These are phyloP conservation scores for Teratosphaeria viscida DNA, from an alignment of 2,329 filamentous ascomycete genomes.

Conservation along the genomic window DNA sequence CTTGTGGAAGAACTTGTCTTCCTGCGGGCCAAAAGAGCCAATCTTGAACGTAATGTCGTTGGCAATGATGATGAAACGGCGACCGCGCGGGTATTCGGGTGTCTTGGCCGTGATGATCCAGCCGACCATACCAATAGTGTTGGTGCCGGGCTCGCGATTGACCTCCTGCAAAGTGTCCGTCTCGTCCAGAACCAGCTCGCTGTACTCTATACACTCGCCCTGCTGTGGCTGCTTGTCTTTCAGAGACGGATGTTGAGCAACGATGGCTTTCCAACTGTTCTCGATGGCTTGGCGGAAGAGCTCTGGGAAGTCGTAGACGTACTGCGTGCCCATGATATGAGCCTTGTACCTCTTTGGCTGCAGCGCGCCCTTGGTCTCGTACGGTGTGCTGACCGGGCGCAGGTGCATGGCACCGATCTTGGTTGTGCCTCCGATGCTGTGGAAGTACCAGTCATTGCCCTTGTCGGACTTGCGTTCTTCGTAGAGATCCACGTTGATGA, in stretches of 20 bases:
- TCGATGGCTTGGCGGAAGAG: constrained; percentile 96
- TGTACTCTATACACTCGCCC: constrained; percentile 89
- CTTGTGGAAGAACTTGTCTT: constrained; percentile 98
- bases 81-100: constrained; percentile 85
- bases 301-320: constrained; percentile 99
- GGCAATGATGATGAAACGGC: constrained; percentile 90
- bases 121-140: constrained; percentile 95
- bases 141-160: constrained; percentile 86
- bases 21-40: constrained; percentile 89
- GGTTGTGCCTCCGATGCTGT: constrained; percentile 88
- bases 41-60: constrained; percentile 99
- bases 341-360: constrained; percentile 99
- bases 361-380: constrained; percentile 95
- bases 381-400: constrained; percentile 79
- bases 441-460: constrained; percentile 89
- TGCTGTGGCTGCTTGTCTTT: constrained; percentile 70
- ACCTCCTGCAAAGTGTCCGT: constrained; percentile 86
- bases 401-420: constrained; percentile 95
- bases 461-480: constrained; percentile 97
- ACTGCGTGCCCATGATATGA: constrained; percentile 97
- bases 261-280: constrained; percentile 77
- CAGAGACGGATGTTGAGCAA: constrained; percentile 62
- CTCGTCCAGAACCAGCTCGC: constrained; percentile 89
- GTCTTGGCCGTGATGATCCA: constrained; percentile 94
- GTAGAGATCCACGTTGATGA: constrained; percentile 96